These are phyloP conservation scores for Exophiala bonariae DNA, from an alignment of 2,329 filamentous ascomycete species.

Conservation along the genomic window DNA sequence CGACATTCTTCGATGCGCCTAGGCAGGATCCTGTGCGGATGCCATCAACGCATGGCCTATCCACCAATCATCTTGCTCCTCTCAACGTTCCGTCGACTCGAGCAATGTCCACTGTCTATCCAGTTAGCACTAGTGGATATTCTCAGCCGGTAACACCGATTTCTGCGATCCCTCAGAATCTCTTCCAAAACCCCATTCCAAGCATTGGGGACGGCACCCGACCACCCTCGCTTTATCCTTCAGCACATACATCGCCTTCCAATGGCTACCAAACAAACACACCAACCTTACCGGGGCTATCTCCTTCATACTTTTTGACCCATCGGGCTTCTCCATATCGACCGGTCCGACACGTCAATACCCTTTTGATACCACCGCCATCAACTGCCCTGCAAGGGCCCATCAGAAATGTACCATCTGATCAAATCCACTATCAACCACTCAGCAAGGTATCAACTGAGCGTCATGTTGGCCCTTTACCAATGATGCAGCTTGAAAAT, in stretches of 20 bases:
- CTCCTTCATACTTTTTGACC: constrained; percentile 82
- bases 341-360: constrained; percentile 84
- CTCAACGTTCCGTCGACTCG: constrained; percentile 45
- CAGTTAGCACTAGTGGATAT: constrained; percentile 56
- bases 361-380: constrained; percentile 84
- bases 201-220: constrained; percentile 16
- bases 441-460: constrained; percentile 68
- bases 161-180: constrained; percentile 33
- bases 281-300: constrained; percentile 67
- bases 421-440: constrained; percentile 81
- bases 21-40: constrained; percentile 20
- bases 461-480: constrained; percentile 67
- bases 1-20: constrained; percentile 28
- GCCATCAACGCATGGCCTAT: constrained; percentile 6
- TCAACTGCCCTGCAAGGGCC: constrained; percentile 76
- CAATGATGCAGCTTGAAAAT: constrained; percentile 49
- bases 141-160: constrained; percentile 45
- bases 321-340: constrained; percentile 91
- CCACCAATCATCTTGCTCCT: constrained; percentile 29
- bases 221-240: constrained; percentile 38
- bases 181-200: constrained; percentile 33
- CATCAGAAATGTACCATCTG: constrained; percentile 61
- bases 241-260: constrained; percentile 65
- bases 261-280: constrained; percentile 62
- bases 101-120: constrained; percentile 77